Evolutionary conservation across 2,329 filamentous ascomycete genomes (phyloP).

Genomic region (Sclerotinia glacialis): DNA sequence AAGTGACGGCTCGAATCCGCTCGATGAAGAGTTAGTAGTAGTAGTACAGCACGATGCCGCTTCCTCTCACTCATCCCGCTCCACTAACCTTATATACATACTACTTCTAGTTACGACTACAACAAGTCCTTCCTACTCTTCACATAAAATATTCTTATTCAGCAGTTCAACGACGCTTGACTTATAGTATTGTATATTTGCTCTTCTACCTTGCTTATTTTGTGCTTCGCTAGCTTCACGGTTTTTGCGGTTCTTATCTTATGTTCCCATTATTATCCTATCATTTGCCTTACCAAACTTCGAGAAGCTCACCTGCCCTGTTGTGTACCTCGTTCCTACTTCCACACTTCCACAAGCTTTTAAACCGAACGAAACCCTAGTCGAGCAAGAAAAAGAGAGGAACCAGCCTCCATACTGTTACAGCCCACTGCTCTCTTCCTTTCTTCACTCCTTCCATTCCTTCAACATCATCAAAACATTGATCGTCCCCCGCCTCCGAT

Average conservation of each 20-base stretch:
- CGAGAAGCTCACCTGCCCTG: slow-evolving; percentile 22
- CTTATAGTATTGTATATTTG: background rate
- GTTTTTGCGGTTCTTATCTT: slow-evolving; percentile 10
- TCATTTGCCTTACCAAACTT: slow-evolving; percentile 21
- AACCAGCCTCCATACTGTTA: background rate
- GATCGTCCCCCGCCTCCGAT: background rate
- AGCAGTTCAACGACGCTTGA: background rate
- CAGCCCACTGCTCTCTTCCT: background rate
- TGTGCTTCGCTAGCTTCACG: background rate
- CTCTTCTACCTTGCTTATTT: background rate
- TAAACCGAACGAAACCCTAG: slow-evolving; percentile 2
- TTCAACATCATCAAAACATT: slow-evolving; percentile 10
- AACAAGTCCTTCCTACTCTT: background rate
- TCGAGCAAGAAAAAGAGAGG: background rate
- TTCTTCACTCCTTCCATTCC: slow-evolving; percentile 8
- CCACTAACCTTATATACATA: background rate
- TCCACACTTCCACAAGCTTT: slow-evolving; percentile 16
- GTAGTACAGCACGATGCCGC: slow-evolving; percentile 11
- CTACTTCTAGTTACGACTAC: background rate
- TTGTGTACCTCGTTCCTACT: slow-evolving; percentile 14
- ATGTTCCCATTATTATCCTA: background rate
- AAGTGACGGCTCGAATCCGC: slow-evolving; percentile 14
- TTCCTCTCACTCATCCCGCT: slow-evolving; percentile 13
- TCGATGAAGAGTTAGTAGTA: background rate
- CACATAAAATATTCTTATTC: background rate